These are phyloP conservation scores for Globisporangium megalacanthum DNA, from an alignment of 352 stramenopile genomes.

Conservation along the genomic window DNA sequence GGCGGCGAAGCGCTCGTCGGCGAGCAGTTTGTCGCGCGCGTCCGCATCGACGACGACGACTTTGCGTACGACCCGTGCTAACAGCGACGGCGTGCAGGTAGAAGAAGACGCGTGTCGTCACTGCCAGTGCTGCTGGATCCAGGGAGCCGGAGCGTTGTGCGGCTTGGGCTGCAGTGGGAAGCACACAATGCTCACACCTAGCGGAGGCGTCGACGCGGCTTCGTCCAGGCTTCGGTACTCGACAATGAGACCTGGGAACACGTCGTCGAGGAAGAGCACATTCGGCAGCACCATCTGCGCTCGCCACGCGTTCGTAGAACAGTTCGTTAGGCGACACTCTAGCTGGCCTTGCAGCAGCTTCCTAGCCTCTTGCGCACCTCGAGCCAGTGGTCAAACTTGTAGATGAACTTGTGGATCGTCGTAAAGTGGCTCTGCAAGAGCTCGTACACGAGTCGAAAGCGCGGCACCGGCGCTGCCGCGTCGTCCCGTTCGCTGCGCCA, in stretches of 20 bases:
- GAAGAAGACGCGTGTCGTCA: not conserved
- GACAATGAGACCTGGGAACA: constrained; percentile 45
- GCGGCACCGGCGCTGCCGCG: constrained; percentile 1
- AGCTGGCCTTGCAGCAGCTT: not conserved
- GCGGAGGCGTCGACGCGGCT: constrained; percentile 14
- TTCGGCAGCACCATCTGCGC: constrained; percentile 34
- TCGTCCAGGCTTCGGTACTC: constrained; percentile 57
- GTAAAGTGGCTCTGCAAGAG: constrained; percentile 35
- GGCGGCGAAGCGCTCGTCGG: constrained; percentile 86
- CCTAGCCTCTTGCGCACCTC: constrained; percentile 25
- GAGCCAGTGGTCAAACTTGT: constrained; percentile 88
- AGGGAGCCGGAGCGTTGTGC: constrained; percentile 38
- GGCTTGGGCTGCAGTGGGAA: constrained; percentile 81
- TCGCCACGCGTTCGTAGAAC: not conserved
- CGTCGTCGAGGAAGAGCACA: constrained; percentile 35
- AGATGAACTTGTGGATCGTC: constrained; percentile 45
- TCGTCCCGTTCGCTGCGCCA: constrained; percentile 24
- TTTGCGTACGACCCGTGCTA: constrained; percentile 58
- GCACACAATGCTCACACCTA: constrained; percentile 50
- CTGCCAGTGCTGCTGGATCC: constrained; percentile 45
- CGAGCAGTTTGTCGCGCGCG: constrained; percentile 81
- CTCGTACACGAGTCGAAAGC: constrained; percentile 23
- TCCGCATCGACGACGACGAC: constrained; percentile 94
- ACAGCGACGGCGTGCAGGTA: not conserved
- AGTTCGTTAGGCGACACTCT: no score